Evolutionary conservation across 1,284 basidiomycete species (phyloP), one percentile per base, ranked within the genome.

Genomic region (Cerioporus squamosus): DNA sequence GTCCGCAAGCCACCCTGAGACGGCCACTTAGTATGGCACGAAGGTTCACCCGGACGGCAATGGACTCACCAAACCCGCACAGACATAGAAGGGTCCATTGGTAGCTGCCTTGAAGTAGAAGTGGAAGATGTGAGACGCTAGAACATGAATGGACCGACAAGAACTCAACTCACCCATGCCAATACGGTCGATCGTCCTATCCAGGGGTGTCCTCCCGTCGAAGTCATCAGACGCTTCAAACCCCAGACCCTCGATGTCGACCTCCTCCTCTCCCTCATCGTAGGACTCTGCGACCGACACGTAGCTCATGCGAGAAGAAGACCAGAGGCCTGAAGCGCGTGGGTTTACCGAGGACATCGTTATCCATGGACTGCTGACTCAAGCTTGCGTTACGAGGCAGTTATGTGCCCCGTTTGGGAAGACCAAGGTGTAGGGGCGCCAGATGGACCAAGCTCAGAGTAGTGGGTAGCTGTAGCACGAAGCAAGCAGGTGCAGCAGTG

Each of bases 181-280:
- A 67, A 96, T 92, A 43, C 85, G 83, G 71, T 95, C 93, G 74
- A 96, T 91, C 1, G 93, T 95, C 70, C 84, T 88, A 75, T 94
- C 93, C 39, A 95, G 78, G 63, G 88, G 87, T 10, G 90, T 90
- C 57, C 88, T 79, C 24, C 74, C 76, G 68, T 90, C 88, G 51
- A 75, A 67, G 12, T 72, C 68, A 20, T 68, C 70, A 17, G 57
- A 74, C 54, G 58, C 71, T 51, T 67, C 78, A 29, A 53, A 62
- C 26, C 48, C 61, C 44, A 59, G n/a, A 22, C 51, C 63, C 56
- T 68, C 65, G 44, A 63, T 33, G 45, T 68, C 67, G 29, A 61
- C 46, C 47, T 65, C 67, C 22, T 57, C 59, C 23, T 20, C 53
- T 23, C 57, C 64, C 22, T 64, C 62, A 54, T 64, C 63, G 54